These are phyloP conservation scores for Ilex aquifolium DNA, from an alignment of 257 asterid genomes.

Conservation along the genomic window DNA sequence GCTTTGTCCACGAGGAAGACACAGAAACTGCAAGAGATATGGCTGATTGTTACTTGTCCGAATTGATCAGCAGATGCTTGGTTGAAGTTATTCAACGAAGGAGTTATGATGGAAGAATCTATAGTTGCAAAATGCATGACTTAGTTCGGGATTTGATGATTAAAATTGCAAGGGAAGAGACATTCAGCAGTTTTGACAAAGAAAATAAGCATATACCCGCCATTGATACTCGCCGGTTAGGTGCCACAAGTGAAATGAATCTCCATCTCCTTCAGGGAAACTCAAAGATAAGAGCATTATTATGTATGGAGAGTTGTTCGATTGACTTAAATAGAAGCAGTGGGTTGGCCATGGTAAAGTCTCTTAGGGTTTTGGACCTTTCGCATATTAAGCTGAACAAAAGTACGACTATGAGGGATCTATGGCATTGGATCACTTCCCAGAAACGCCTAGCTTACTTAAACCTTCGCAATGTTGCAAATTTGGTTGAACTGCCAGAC, in stretches of 20 bases:
- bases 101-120: slow-evolving; percentile 18
- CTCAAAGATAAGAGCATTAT: slow-evolving; percentile 20
- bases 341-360: slow-evolving; percentile 19
- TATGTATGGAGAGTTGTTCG: slow-evolving; percentile 10
- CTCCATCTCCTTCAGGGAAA: slow-evolving; percentile 13
- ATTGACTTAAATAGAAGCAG: slow-evolving; percentile 13
- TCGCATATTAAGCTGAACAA: slow-evolving; percentile 17
- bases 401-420: slow-evolving; percentile 5
- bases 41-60: slow-evolving; percentile 13
- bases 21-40: slow-evolving; percentile 16
- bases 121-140: slow-evolving; percentile 24
- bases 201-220: slow-evolving; percentile 6
- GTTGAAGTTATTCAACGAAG: slow-evolving; percentile 17
- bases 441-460: slow-evolving; percentile 22
- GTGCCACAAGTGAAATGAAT: slow-evolving; percentile 14
- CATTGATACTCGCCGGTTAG: slow-evolving; percentile 18
- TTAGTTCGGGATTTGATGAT: slow-evolving; percentile 25
- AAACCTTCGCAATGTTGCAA: slow-evolving; percentile 17
- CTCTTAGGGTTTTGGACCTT: slow-evolving; percentile 29
- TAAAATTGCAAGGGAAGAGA: slow-evolving; percentile 15
- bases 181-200: slow-evolving; percentile 12
- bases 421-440: slow-evolving; percentile 30
- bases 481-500: slow-evolving; percentile 9
- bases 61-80: slow-evolving; percentile 22
- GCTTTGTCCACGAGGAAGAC: slow-evolving; percentile 16